Evolutionary conservation across 176 grass and related monocot species (phyloP).

Genomic region (Rhynchospora pubera): DNA sequence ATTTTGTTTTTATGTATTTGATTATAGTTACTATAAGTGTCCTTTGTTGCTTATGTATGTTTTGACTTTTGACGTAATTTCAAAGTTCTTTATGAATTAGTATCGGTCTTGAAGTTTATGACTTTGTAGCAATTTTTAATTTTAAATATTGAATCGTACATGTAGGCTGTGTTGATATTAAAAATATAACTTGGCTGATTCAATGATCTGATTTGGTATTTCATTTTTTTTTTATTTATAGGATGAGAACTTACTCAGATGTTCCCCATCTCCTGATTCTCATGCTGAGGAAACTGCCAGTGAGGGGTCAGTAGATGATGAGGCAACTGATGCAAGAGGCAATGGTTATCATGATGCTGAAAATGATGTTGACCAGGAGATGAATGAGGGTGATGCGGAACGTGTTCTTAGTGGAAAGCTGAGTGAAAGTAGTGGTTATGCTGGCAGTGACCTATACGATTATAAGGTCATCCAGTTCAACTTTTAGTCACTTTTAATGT

Average conservation of each 20-base stretch:
- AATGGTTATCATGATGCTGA: conserved; percentile 96
- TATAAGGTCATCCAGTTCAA: conserved; percentile 60
- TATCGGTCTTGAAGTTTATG: not conserved
- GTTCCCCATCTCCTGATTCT: conserved; percentile 77
- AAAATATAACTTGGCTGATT: not conserved
- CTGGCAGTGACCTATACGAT: conserved; percentile 57
- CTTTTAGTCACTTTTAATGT: not conserved
- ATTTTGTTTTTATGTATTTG: not conserved
- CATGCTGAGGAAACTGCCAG: conserved; percentile 72
- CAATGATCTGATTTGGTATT: conserved; percentile 16
- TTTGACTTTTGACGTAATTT: not conserved
- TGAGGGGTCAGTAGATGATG: conserved; percentile 78
- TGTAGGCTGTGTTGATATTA: not conserved
- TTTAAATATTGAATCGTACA: not conserved
- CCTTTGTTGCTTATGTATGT: not conserved
- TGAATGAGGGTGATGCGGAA: conserved; percentile 57
- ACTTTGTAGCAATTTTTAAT: not conserved
- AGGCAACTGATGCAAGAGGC: conserved; percentile 54
- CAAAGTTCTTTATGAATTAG: not conserved
- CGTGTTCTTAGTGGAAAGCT: conserved; percentile 75
- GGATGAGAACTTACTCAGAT: conserved; percentile 65
- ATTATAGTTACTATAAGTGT: not conserved
- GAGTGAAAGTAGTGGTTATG: conserved; percentile 78
- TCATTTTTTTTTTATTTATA: conserved; percentile 26
- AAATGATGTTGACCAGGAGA: conserved; percentile 81